Base-by-base conservation (phyloP, 1,284 basidiomycete species). In the Microbotryum violaceum region DNA sequence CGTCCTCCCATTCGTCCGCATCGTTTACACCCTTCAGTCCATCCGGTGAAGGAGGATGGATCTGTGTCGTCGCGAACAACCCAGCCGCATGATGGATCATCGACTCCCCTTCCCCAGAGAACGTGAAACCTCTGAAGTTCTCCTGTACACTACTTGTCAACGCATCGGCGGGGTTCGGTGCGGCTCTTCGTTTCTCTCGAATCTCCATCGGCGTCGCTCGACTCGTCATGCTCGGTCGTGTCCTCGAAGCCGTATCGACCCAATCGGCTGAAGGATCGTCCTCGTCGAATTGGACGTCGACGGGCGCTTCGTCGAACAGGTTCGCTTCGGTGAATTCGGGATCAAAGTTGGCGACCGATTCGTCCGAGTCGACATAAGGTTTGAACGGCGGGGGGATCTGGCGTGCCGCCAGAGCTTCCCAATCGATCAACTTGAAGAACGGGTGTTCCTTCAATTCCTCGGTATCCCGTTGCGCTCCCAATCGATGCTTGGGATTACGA, bases 311-410 rank as follows among this genome's bases (percentile, higher is more conserved):
- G 27, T 88, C 84, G 33, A 82, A 80, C 65, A 96, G 78, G 74
- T 92, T 86, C 18, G 89, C 87, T 46, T 83, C 83, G 8, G 96
- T 99, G 77, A 99, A 99, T 77, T 97, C 93, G 48, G 91, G 89
- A 75, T 99, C 96, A 75, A 99, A 99, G 80, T 97, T 97, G 70
- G 87, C 87, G 37, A 92, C 92, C 27, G 88, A 91, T 77, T 99
- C 96, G 80, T 99, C 96, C 29, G 91, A 96, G 75, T 97, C 94
- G 68, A 99, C 93, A 63, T 88, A 82, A 18, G 96, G 96, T 76
- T 97, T 98, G 82, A 98, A 99, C 1, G 93, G 93, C 3, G 96
- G 96, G 0, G 92, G 91, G 54, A 94, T 85, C 74, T 96, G 89
- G 76, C 97, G 96, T 70, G 82, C 82, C 50, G 86, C 83, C 33